Evolutionary conservation across 2,329 filamentous ascomycete genomes (phyloP).

Genomic region (Elsinoe australis): DNA sequence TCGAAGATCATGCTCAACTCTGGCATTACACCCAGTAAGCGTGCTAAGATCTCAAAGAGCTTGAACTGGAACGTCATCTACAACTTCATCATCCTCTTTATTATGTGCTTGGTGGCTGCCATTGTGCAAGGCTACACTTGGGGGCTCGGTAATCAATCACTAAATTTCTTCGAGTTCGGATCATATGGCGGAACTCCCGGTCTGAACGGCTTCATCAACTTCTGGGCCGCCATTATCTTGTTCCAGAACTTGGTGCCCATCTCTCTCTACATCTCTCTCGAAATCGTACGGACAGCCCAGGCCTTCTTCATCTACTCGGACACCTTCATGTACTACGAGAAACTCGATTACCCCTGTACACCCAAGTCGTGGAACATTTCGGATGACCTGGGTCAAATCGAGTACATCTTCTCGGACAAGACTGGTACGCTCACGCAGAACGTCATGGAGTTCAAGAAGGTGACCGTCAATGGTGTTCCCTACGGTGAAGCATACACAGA

Average conservation of each 20-base stretch:
- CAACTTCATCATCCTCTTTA: constrained; percentile 83
- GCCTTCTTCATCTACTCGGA: constrained; percentile 98
- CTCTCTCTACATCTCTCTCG: constrained; percentile 92
- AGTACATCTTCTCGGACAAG: constrained; percentile 98
- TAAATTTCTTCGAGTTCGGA: constrained; percentile 76
- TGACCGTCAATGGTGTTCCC: constrained; percentile 87
- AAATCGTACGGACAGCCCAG: constrained; percentile 88
- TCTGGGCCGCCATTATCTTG: constrained; percentile 88
- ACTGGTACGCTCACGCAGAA: constrained; percentile 86
- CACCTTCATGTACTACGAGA: constrained; percentile 92
- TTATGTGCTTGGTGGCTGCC: constrained; percentile 81
- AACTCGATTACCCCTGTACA: constrained; percentile 86
- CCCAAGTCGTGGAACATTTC: constrained; percentile 99
- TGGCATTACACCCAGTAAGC: constrained; percentile 89
- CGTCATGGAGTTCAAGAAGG: constrained; percentile 99
- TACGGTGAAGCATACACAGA: constrained; percentile 98
- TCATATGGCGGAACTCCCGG: constrained; percentile 59
- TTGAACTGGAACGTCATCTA: constrained; percentile 96
- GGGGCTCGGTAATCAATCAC: constrained; percentile 64
- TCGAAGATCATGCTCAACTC: constrained; percentile 99
- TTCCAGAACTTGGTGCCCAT: constrained; percentile 99
- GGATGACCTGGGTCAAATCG: constrained; percentile 93
- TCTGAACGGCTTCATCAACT: constrained; percentile 88
- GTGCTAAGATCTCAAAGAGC: constrained; percentile 80
- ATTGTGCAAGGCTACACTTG: constrained; percentile 80